Evolutionary conservation across 352 stramenopile genomes (phyloP), one percentile per base, ranked within the genome.

Genomic region (Phytophthora cajani): DNA sequence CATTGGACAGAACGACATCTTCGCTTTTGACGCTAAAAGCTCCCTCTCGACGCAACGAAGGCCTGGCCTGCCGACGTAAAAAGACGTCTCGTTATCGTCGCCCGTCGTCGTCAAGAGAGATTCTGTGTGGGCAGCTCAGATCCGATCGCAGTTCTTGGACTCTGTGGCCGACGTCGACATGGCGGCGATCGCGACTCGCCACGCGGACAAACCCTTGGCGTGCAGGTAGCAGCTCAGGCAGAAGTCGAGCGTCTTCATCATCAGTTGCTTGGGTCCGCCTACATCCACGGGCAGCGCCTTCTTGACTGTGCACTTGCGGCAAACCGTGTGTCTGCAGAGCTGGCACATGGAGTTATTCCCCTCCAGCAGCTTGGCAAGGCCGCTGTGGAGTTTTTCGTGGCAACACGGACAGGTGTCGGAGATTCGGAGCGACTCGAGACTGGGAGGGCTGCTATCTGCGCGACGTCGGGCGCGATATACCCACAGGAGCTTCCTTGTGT

Each of bases 401-500:
- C 69, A 83, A 10, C 69, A 79, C 27, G 57, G 53, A 66, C 72
- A 83, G 11, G 36, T 30, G 38, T 71, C 66, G 16, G 63, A 69
- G 17, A 64, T 50, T 23, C 57, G 21, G 16, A 74, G 58, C 10
- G 61, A 59, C 5, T 47, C 56, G 11, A 71, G 19, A 42, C 17
- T 30, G n/a, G 2, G 19, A 33, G 12, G 12, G 12, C 46, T 67
- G 42, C 11, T 42, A 17, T 71, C 62, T n/a, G 38, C 51, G 52
- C 49, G 42, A 23, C 19, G 64, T 12, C 36, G 57, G 1, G 32
- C 12, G 19, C 54, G 33, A 19, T 73, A 59, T 14, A 70, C 32
- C 81, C 79, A 88, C 50, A 64, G 64, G 11, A 91, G 67, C 38
- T 91, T 91, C 64, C 86, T 89, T 30, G 81, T 72, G 55, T 89